These are phyloP conservation scores for Backusella luteola DNA, from an alignment of 192 early-diverging fungal species.

Conservation along the genomic window DNA sequence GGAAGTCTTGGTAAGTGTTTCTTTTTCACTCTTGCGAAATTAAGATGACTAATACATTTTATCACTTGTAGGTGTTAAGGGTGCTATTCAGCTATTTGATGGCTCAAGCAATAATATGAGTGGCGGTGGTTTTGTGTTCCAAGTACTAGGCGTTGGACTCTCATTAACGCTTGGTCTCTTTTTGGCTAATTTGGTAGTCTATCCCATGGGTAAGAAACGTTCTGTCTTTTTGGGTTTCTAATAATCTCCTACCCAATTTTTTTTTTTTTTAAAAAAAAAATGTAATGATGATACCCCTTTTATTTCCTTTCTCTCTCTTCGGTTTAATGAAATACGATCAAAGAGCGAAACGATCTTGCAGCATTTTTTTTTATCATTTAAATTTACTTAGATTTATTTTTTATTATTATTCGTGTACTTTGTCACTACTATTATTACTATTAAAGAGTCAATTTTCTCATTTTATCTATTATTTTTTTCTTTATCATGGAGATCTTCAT, in stretches of 20 bases:
- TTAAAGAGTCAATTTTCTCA: not conserved
- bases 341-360: not conserved
- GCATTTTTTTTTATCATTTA: not conserved
- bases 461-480: not conserved
- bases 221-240: conserved; percentile 50
- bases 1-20: conserved; percentile 63
- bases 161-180: conserved; percentile 72
- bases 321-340: not conserved
- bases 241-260: not conserved
- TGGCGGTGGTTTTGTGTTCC: conserved; percentile 34
- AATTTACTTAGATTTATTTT: not conserved
- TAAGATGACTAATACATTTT: not conserved
- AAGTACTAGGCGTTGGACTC: conserved; percentile 58
- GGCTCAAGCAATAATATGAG: conserved; percentile 26
- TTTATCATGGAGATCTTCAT: not conserved
- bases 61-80: conserved; percentile 22
- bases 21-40: not conserved
- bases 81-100: conserved; percentile 32
- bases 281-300: not conserved
- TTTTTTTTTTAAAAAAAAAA: not conserved
- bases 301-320: not conserved
- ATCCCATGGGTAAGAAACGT: conserved; percentile 48
- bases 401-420: not conserved
- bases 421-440: not conserved
- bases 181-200: conserved; percentile 60